Percentiles rank a stretch among this genome's conserved stretches.
phyloP scores from a whole-genome alignment of 176 grass and related monocot genomes.

The Themeda triandra region DNA sequence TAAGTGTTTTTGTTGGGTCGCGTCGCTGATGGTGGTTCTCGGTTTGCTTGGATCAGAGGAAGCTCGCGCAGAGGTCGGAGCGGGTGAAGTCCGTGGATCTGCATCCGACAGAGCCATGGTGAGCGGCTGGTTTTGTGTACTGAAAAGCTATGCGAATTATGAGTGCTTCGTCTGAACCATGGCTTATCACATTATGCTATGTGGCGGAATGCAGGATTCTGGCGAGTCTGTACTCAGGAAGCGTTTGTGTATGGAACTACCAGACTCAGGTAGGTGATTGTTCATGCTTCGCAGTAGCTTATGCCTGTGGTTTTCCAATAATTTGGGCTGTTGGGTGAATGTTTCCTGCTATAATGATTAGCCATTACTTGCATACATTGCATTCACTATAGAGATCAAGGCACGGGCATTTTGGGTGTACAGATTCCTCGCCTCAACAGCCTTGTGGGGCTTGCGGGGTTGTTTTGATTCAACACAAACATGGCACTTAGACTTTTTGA shows the following conservation, averaged over 20 bases:
- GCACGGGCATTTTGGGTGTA: not conserved
- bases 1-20: not conserved
- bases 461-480: too few species aligned
- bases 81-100: slow-evolving; percentile 99
- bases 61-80: slow-evolving; percentile 96
- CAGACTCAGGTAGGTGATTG: slow-evolving; percentile 74
- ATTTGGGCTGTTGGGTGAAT: not conserved
- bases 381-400: not conserved
- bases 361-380: not conserved
- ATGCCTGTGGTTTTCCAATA: not conserved
- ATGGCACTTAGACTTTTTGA: too few species aligned
- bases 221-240: slow-evolving; percentile 91
- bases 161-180: not conserved
- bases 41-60: slow-evolving; percentile 78
- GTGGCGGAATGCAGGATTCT: slow-evolving; percentile 67
- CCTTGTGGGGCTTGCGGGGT: too few species aligned
- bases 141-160: not conserved
- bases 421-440: too few species aligned
- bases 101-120: slow-evolving; percentile 98
- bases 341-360: not conserved
- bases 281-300: not conserved
- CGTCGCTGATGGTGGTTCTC: slow-evolving; percentile 20
- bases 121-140: not conserved
- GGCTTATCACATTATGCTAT: slow-evolving; percentile 3
- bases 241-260: slow-evolving; percentile 97